These are phyloP conservation scores for Lactarius tabidus DNA, from an alignment of 768 basidiomycete species.

Conservation along the genomic window DNA sequence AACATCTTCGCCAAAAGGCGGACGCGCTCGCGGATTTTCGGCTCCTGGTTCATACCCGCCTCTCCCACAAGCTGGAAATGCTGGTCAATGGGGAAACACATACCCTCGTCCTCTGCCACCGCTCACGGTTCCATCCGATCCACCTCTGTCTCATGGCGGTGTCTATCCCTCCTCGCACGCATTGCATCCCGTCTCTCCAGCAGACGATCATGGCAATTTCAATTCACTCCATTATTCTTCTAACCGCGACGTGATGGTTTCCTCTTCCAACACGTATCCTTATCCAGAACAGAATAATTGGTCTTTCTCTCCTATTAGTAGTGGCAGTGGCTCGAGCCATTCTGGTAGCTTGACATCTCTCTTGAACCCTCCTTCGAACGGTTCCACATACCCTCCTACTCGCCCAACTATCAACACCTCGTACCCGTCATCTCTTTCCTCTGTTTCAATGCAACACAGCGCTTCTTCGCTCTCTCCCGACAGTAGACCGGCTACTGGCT, in stretches of 20 bases:
- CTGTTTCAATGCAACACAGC: constrained; percentile 51
- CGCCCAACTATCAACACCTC: constrained; percentile 69
- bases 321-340: constrained; percentile 56
- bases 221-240: constrained; percentile 37
- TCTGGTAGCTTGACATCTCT: constrained; percentile 75
- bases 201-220: constrained; percentile 60
- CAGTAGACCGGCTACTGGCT: constrained; percentile 80
- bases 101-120: constrained; percentile 63
- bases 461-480: constrained; percentile 76
- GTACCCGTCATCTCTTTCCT: constrained; percentile 43
- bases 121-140: constrained; percentile 76
- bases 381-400: constrained; percentile 44
- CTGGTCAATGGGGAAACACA: constrained; percentile 53
- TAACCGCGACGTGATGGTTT: constrained; percentile 37
- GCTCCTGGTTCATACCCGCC: constrained; percentile 79
- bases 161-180: constrained; percentile 60
- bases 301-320: constrained; percentile 39
- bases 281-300: constrained; percentile 63
- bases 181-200: constrained; percentile 63
- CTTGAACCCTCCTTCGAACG: constrained; percentile 57
- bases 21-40: constrained; percentile 67
- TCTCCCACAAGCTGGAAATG: constrained; percentile 52
- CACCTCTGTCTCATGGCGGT: constrained; percentile 54
- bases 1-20: constrained; percentile 48
- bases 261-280: constrained; percentile 58